Evolutionary conservation across 163 green algal species (phyloP).

Genomic region (Chlorella variabilis): DNA sequence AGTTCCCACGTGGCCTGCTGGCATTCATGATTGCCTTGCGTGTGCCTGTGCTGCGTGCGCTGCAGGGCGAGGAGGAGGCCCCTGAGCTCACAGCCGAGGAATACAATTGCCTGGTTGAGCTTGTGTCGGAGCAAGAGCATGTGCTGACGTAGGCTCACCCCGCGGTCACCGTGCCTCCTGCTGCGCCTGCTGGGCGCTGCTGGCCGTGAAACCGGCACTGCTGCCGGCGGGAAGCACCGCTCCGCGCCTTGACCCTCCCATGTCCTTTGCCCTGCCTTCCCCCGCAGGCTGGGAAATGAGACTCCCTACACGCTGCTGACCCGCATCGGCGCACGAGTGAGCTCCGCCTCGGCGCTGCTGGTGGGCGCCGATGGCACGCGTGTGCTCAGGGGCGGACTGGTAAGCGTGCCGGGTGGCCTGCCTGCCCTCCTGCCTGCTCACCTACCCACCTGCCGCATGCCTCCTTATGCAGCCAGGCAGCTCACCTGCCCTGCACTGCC

Average conservation of each 20-base stretch:
- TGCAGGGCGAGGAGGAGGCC: conserved; percentile 14
- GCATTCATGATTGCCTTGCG: too few relatives aligned
- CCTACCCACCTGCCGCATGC: neutral
- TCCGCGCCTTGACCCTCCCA: too few relatives aligned
- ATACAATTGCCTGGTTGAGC: conserved; percentile 68
- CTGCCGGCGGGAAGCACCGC: too few relatives aligned
- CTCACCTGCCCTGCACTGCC: neutral
- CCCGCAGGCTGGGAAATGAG: conserved; percentile 45
- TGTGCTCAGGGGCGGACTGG: conserved; percentile 48
- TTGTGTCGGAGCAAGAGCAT: conserved; percentile 77
- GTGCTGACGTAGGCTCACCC: conserved; percentile 35
- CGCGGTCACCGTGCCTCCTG: too few relatives aligned
- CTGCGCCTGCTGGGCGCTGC: too few relatives aligned
- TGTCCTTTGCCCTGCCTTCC: neutral
- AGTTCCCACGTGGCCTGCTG: too few relatives aligned
- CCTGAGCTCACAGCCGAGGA: conserved; percentile 67
- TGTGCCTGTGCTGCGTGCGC: too few relatives aligned
- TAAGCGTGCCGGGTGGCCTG: neutral
- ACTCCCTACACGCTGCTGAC: conserved; percentile 69
- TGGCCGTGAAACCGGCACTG: too few relatives aligned
- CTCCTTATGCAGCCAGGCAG: neutral
- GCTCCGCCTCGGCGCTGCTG: conserved; percentile 59
- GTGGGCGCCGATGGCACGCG: conserved; percentile 36
- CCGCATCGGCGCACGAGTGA: conserved; percentile 60
- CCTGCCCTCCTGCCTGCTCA: neutral